A percentile compares a stretch with the other conserved stretches of the same genome.
These are phyloP conservation scores for Ziziphus jujuba DNA, from an alignment of 306 rosid species.

Conservation along the genomic window DNA sequence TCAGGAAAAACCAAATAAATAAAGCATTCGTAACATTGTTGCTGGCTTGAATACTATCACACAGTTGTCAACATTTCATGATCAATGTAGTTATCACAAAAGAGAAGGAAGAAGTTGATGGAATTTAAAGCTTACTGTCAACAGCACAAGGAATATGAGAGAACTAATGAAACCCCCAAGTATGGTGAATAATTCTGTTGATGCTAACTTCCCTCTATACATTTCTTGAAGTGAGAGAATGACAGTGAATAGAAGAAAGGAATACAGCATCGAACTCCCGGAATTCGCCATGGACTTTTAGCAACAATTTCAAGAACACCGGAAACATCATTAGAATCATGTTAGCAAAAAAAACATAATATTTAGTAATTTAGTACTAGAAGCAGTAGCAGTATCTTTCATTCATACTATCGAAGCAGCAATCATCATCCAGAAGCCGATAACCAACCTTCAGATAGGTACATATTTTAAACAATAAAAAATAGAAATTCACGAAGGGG, in stretches of 20 bases:
- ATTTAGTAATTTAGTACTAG: not conserved
- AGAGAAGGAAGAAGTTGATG: conserved; percentile 1
- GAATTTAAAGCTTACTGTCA: conserved; percentile 61
- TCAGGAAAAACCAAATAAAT: not conserved
- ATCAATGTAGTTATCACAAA: not conserved
- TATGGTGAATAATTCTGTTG: conserved; percentile 81
- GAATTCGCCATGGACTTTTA: conserved; percentile 78
- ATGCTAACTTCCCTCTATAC: conserved; percentile 87
- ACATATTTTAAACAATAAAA: not conserved
- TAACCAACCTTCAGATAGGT: not conserved
- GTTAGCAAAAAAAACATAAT: not conserved
- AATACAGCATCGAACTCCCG: conserved; percentile 87
- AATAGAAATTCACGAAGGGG: not conserved
- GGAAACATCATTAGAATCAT: conserved; percentile 15
- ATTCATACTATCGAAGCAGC: not conserved
- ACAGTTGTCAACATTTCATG: not conserved
- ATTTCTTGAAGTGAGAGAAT: conserved; percentile 94
- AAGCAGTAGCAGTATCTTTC: not conserved
- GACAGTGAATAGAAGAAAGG: conserved; percentile 78
- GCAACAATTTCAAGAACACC: conserved; percentile 24
- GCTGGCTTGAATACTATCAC: not conserved
- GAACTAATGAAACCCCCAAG: conserved; percentile 93
- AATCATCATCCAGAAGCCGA: not conserved
- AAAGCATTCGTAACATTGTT: not conserved
- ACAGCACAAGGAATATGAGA: conserved; percentile 78